Percentiles rank a stretch among this genome's conserved stretches.
Conservation (phyloP, 2,329 filamentous ascomycete species). For the Monosporascus sp. region DNA sequence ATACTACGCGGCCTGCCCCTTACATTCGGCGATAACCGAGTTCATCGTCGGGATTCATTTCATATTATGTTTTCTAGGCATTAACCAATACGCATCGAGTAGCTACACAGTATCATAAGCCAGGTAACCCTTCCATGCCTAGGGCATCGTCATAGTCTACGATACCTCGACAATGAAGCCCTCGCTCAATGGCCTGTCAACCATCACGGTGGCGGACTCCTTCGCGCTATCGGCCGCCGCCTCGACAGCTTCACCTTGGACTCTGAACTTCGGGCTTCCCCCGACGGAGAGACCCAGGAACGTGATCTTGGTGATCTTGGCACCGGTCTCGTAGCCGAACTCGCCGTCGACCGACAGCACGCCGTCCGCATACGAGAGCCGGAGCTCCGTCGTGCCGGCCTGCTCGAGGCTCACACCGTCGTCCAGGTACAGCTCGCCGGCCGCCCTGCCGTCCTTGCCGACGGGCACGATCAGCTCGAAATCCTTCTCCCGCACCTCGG, state of each 20-base stretch:
- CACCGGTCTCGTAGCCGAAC: conserved; percentile 46
- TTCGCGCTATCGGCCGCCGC: conserved; percentile 7
- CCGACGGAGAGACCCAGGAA: conserved; percentile 35
- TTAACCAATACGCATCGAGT: too few relatives aligned
- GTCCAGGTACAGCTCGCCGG: conserved; percentile 69
- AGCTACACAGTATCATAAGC: too few relatives aligned
- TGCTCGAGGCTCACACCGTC: conserved; percentile 68
- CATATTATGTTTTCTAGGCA: too few relatives aligned
- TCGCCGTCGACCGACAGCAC: conserved; percentile 45
- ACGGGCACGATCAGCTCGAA: conserved; percentile 71
- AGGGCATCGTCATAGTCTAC: conserved; percentile 6
- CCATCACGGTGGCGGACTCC: conserved; percentile 11
- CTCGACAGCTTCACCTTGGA: conserved; percentile 4
- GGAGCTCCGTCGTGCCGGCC: conserved; percentile 48
- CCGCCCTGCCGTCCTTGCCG: conserved; percentile 55
- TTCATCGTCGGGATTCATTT: too few relatives aligned
- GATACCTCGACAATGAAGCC: conserved; percentile 24
- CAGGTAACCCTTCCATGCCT: too few relatives aligned
- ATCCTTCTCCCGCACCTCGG: conserved; percentile 55
- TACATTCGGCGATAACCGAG: too few relatives aligned
- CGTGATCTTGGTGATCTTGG: conserved; percentile 44
- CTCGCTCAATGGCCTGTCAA: conserved; percentile 18
- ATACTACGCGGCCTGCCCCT: too few relatives aligned
- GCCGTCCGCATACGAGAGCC: conserved; percentile 54
- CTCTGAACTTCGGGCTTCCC: not conserved